Conservation (phyloP, 176 grass and related monocot species). For the Hordeum vulgare region DNA sequence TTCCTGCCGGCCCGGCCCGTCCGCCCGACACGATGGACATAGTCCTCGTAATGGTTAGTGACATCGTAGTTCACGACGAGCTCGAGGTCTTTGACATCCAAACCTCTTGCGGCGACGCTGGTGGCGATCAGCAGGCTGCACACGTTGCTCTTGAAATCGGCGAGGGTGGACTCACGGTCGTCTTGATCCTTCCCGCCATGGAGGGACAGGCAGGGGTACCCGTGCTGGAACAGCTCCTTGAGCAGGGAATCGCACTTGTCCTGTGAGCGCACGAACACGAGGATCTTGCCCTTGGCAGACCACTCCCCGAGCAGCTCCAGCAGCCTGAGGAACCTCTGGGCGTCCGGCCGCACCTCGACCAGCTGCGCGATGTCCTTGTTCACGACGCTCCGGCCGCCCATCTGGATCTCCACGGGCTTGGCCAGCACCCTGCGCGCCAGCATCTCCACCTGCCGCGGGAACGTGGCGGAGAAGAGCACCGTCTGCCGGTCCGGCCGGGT, state of each 20-base stretch:
- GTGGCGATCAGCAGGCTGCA: slow-evolving; percentile 90
- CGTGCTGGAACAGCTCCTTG: slow-evolving; percentile 83
- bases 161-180: slow-evolving; percentile 87
- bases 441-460: slow-evolving; percentile 89
- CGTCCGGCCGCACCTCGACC: slow-evolving; percentile 78
- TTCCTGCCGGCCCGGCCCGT: slow-evolving; percentile 90
- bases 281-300: slow-evolving; percentile 87
- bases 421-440: slow-evolving; percentile 76
- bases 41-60: slow-evolving; percentile 95
- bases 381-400: slow-evolving; percentile 90
- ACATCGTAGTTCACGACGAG: slow-evolving; percentile 91
- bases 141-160: slow-evolving; percentile 88
- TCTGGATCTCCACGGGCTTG: slow-evolving; percentile 86
- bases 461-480: slow-evolving; percentile 92
- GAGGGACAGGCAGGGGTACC: slow-evolving; percentile 85
- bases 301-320: slow-evolving; percentile 92
- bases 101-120: slow-evolving; percentile 82
- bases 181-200: slow-evolving; percentile 95
- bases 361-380: slow-evolving; percentile 89
- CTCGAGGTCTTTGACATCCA: slow-evolving; percentile 97
- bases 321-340: slow-evolving; percentile 65
- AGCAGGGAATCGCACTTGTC: slow-evolving; percentile 95
- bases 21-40: slow-evolving; percentile 93
- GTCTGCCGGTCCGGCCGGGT: slow-evolving; percentile 80
- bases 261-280: slow-evolving; percentile 92